Conservation (phyloP, 495 filamentous ascomycete species). For the Penicillium bovifimosum region DNA sequence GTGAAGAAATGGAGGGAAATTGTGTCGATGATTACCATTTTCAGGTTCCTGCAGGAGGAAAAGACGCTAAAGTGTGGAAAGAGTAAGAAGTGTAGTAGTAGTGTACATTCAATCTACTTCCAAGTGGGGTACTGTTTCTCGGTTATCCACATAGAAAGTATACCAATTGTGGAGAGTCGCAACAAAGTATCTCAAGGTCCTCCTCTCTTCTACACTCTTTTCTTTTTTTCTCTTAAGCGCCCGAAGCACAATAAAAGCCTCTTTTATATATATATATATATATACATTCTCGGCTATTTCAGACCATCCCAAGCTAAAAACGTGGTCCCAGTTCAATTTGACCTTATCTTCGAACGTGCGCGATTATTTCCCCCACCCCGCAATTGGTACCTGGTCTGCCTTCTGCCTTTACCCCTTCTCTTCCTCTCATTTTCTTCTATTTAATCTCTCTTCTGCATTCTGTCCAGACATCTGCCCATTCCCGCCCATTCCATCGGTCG, state of each 20-base stretch:
- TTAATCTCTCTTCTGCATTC: not conserved
- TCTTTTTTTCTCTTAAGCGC: conserved; percentile 29
- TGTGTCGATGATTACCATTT: conserved; percentile 16
- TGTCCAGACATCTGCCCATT: not conserved
- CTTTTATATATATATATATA: too few species aligned
- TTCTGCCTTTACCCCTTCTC: not conserved
- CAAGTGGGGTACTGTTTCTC: not conserved
- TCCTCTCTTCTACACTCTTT: not conserved
- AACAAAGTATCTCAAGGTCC: not conserved
- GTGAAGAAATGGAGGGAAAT: too few species aligned
- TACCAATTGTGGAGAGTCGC: not conserved
- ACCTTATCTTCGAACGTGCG: not conserved
- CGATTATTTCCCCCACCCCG: conserved; percentile 7
- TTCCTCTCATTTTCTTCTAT: not conserved
- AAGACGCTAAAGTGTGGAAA: not conserved
- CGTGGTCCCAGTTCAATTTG: conserved; percentile 2
- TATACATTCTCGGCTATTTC: too few species aligned
- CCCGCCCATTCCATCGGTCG: not conserved
- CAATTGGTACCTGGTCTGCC: conserved; percentile 1
- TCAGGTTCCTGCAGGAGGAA: conserved; percentile 23
- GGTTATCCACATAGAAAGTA: not conserved
- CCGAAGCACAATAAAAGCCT: conserved; percentile 25
- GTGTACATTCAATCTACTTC: too few species aligned
- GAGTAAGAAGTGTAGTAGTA: too few species aligned
- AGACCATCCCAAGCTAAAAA: not conserved